phyloP scores from a whole-genome alignment of 1,139 yeast genomes.

The Kluyveromyces marxianus region DNA sequence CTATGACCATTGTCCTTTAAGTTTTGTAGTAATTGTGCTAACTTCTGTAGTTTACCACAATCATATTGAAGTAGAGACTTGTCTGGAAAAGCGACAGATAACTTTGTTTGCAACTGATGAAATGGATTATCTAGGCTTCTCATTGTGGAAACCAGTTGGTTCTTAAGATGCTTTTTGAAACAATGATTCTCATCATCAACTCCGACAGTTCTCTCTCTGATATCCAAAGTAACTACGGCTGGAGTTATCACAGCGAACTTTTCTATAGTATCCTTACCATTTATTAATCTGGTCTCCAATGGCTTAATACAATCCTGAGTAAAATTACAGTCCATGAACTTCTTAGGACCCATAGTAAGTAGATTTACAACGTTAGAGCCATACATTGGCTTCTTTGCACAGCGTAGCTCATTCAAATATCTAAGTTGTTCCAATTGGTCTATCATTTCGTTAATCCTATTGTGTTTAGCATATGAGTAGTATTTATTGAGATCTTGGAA shows the following conservation, averaged over 20 bases:
- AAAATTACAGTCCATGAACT: constrained; percentile 11
- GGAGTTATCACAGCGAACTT: constrained; percentile 87
- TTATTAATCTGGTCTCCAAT: constrained; percentile 34
- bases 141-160: constrained; percentile 30
- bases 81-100: constrained; percentile 94
- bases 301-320: constrained; percentile 24
- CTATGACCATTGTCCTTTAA: constrained; percentile 83
- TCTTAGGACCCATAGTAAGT: constrained; percentile 19
- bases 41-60: constrained; percentile 89
- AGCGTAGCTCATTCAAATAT: constrained; percentile 59
- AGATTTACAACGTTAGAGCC: constrained; percentile 41
- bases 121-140: constrained; percentile 54
- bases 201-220: constrained; percentile 45
- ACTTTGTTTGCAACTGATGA: constrained; percentile 76
- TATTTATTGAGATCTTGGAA: constrained; percentile 45
- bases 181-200: constrained; percentile 14
- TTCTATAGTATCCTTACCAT: constrained; percentile 45
- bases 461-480: constrained; percentile 48
- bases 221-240: constrained; percentile 68
- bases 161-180: constrained; percentile 14
- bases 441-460: constrained; percentile 43
- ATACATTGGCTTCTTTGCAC: constrained; percentile 49
- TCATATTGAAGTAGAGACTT: constrained; percentile 87
- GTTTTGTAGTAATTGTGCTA: constrained; percentile 68
- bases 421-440: constrained; percentile 48